phyloP scores from a whole-genome alignment of 2,329 filamentous ascomycete genomes.

The Ceratocystis papillata region DNA sequence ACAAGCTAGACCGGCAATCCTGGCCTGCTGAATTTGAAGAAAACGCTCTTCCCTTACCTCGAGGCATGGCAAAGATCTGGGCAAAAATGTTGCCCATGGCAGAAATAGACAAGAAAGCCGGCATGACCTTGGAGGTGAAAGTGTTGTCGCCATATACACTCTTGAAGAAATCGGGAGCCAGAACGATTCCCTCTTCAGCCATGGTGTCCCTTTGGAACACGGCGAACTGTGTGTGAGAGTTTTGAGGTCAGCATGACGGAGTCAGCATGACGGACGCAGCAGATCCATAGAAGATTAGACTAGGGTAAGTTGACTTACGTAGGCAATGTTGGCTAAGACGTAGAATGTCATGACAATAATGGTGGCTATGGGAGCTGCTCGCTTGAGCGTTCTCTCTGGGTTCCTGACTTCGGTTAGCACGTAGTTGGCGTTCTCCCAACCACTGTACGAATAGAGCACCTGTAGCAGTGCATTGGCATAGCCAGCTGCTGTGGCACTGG shows the following conservation, averaged over 20 bases:
- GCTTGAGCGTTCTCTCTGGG: conserved; percentile 42
- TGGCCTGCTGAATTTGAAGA: neutral
- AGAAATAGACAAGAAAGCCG: conserved; percentile 49
- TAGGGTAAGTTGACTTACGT: conserved; percentile 28
- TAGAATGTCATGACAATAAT: conserved; percentile 48
- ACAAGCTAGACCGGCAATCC: neutral
- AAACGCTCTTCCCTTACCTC: conserved; percentile 29
- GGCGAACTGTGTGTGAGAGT: conserved; percentile 36
- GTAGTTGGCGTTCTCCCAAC: conserved; percentile 55
- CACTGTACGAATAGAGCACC: conserved; percentile 51
- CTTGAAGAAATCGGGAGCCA: conserved; percentile 50
- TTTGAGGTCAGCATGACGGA: too few relatives aligned
- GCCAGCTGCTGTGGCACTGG: neutral
- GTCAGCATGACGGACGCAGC: too few relatives aligned
- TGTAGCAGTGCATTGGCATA: conserved; percentile 42
- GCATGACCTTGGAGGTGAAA: conserved; percentile 40
- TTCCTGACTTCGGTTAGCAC: conserved; percentile 48
- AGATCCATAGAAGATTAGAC: too few relatives aligned
- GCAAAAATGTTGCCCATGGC: conserved; percentile 53
- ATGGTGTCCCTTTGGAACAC: conserved; percentile 50
- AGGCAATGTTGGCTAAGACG: conserved; percentile 53
- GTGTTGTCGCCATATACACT: conserved; percentile 47
- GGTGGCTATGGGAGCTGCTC: conserved; percentile 46
- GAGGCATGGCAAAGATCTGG: conserved; percentile 22
- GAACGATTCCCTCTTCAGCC: conserved; percentile 47